Evolutionary conservation across 805 yeast species (phyloP), one percentile per base, ranked within the genome.

Genomic region (Candida pseudofarinosa): DNA sequence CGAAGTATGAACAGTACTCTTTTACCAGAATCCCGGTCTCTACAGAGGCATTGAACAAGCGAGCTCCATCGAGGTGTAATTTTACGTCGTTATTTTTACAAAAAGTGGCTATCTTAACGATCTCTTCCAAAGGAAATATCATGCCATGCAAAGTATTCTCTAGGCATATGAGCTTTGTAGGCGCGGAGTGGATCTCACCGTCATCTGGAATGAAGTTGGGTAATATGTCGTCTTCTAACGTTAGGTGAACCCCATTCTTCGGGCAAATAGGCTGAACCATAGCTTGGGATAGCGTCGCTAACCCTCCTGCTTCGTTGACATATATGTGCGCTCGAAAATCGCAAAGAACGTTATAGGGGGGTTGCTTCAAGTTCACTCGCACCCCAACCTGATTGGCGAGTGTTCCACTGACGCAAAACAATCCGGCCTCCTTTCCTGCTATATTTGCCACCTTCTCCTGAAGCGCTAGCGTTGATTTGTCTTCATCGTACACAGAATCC

Each of bases 101-200:
- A 45, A 67, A 70, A 17, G 46, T 42, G 13, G 71, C 55, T 35
- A 70, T 68, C 39, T 56, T 59, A 40, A 52, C 47, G 43, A 70
- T 66, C 49, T 70, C 74, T 31, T 60, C 72, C 19, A 69, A 35
- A 3, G 75, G 74, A 43, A 59, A 58, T 14, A 69, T 43, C 56
- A 68, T 67, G 2, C 75, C 75, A 49, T 69, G 71, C 41, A 69
- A 54, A 12, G 74, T 69, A 50, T 70, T 70, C 43, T 70, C 75
- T 54, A 70, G 63, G 20, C 67, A 62, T 35, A 70, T 67, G 35
- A 70, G 65, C 44, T 68, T 69, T 7, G 74, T 70, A 28, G 74
- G 75, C 33, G 73, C 71, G 6, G 64, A 56, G 47, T 70, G 75
- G 41, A 70, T 69, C 42, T 70, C 74, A 7, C 73, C 74, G 43